These are phyloP conservation scores for Ustilago sp. DNA, from an alignment of 1,284 basidiomycete genomes.

Conservation along the genomic window DNA sequence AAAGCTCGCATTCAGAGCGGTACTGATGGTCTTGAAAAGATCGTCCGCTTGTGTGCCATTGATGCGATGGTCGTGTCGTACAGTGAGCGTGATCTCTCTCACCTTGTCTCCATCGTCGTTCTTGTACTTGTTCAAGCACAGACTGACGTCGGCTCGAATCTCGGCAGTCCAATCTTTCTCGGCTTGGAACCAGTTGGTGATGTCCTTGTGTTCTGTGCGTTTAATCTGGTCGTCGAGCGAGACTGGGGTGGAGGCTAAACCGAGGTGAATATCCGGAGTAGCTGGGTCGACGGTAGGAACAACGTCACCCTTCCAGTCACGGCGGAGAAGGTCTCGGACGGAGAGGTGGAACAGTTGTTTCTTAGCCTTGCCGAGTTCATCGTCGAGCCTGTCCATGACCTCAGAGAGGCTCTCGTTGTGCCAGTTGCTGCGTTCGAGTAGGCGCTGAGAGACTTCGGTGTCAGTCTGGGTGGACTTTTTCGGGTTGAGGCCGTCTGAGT, in stretches of 20 bases:
- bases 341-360: slow-evolving; percentile 64
- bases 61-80: slow-evolving; percentile 48
- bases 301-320: slow-evolving; percentile 70
- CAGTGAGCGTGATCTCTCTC: slow-evolving; percentile 56
- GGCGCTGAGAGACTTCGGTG: slow-evolving; percentile 23
- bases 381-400: slow-evolving; percentile 62
- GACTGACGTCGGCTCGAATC: slow-evolving; percentile 54
- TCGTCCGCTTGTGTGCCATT: slow-evolving; percentile 42
- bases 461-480: slow-evolving; percentile 45
- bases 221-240: slow-evolving; percentile 67
- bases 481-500: slow-evolving; percentile 60
- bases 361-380: slow-evolving; percentile 62
- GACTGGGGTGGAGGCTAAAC: slow-evolving; percentile 68
- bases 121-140: slow-evolving; percentile 60
- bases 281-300: slow-evolving; percentile 55
- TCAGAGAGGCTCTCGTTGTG: slow-evolving; percentile 38
- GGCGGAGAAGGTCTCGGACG: slow-evolving; percentile 65
- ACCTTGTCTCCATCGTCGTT: slow-evolving; percentile 26
- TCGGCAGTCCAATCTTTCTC: slow-evolving; percentile 60
- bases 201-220: slow-evolving; percentile 52
- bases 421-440: slow-evolving; percentile 52
- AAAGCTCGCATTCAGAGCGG: slow-evolving; percentile 29
- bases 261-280: slow-evolving; percentile 65
- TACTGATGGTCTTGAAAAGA: slow-evolving; percentile 46
- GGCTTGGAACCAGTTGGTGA: slow-evolving; percentile 65